Percentiles rank a stretch among this genome's conserved stretches.
phyloP scores from a whole-genome alignment of 169 alveolate genomes.

The Plasmodium vinckei region DNA sequence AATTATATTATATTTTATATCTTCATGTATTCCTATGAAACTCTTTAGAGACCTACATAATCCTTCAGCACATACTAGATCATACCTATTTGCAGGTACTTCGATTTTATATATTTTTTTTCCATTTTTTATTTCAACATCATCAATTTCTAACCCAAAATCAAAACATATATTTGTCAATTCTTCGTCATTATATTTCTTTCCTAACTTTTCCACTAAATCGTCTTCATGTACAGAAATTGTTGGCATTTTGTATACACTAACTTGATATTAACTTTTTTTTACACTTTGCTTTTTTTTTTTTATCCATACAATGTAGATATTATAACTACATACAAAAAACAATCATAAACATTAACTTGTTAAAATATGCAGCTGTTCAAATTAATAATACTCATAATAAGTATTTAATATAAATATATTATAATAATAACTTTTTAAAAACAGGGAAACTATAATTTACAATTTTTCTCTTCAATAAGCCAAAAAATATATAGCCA shows the following conservation, averaged over 20 bases:
- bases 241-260: constrained; percentile 85
- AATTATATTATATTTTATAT: constrained; percentile 49
- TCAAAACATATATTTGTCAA: constrained; percentile 95
- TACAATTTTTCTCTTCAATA: no score
- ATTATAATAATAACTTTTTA: no score
- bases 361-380: no score
- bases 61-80: constrained; percentile 86
- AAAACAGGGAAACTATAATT: no score
- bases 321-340: no score
- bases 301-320: no score
- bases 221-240: constrained; percentile 86
- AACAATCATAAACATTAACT: no score
- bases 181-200: constrained; percentile 90
- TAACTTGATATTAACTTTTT: no score
- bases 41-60: constrained; percentile 84
- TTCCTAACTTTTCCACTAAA: constrained; percentile 80
- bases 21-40: constrained; percentile 73
- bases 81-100: constrained; percentile 84
- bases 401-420: no score
- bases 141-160: constrained; percentile 97
- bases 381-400: no score
- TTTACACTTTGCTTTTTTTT: no score
- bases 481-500: no score
- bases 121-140: constrained; percentile 88
- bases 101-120: constrained; percentile 83